Evolutionary conservation across 768 basidiomycete genomes (phyloP), one percentile per base, ranked within the genome.

Genomic region (Suillus discolor): DNA sequence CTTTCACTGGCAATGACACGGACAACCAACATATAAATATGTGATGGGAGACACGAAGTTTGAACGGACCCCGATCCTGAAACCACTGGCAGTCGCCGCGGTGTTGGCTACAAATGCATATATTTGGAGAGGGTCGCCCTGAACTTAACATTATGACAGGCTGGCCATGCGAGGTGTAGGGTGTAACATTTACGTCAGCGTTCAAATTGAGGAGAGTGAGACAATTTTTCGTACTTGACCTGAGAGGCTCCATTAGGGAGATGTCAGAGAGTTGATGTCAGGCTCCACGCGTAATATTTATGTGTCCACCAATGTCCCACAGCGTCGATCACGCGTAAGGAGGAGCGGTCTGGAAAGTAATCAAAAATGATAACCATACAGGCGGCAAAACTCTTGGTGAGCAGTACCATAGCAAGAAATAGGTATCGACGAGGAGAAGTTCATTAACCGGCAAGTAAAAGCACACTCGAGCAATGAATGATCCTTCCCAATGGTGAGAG

Each of bases 361-460:
- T 57, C 8, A 15, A 39, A 39, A 16, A 31, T 31, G 31, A 31
- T 31, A 31, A 31, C 31, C 6, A 11, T 41, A 28, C 9, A 59
- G 39, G 57, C 61, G 62, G 31, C 16, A 47, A 62, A 59, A 39
- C 11, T 59, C n/a, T 23, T 39, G 23, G 23, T 39, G 57, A 59
- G 16, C 16, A 23, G 11, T 18, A 59, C 57, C 38, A 2, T 36
- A 57, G n/a, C 13, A n/a, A 34, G 42, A 45, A 65, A 65, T 64
- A 66, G 75, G 77, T 78, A 78, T 76, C 65, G 66, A 76, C 75
- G 75, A 76, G 73, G 68, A 68, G 73, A 77, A 73, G 75, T 75
- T 78, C 75, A 71, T 77, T 77, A 57, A 57, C 72, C 71, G 66
- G 73, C 68, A 61, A 15, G 72, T 69, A 59, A 72, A 73, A 76